Evolutionary conservation across 805 yeast genomes (phyloP), one percentile per base, ranked within the genome.

Genomic region (Ogataea dorogensis): DNA sequence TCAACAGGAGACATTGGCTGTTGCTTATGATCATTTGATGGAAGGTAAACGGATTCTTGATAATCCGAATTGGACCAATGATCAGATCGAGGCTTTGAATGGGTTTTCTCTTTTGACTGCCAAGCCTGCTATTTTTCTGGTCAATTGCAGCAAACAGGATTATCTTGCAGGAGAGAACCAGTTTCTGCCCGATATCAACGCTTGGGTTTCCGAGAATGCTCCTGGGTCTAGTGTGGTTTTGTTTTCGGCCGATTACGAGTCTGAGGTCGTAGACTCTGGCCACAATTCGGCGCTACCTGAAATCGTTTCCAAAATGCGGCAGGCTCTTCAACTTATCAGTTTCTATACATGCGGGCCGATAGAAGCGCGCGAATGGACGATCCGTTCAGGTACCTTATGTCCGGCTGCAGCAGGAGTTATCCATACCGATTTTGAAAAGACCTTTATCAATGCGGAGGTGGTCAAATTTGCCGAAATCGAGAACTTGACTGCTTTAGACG

Each of bases 351-450:
- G 93, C 59, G 98, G 98, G 51, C 84, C 95, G 26, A 86, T 86
- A 45, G 98, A 93, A 69, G 95, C 89, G 33, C 83, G 97, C 64
- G 97, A 94, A 66, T 93, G 98, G 98, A 93, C 98, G 22, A 79
- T 93, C 46, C 79, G 98, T 67, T 70, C 73, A 51, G 94, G 94
- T 52, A 84, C 91, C 30, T 81, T 86, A 53, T 97, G 97, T 36
- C 98, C 98, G n/a, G 88, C 85, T 58, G 98, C 98, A 28, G 98
- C 98, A 15, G 98, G 97, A 61, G 95, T 93, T 28, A 91, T 91
- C 54, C 98, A 93, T 65, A 85, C 89, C 24, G 98, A 91, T 67
- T 77, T 91, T 61, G 89, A 86, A 75, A 86, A 82, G 63, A 91
- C 98, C 15, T 93, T 93, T 62, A 88, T 93, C 55, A 79, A 87